A percentile compares a stretch with the other conserved stretches of the same genome.
phyloP scores from a whole-genome alignment of 352 stramenopile genomes.

The Phytophthora nicotianae region DNA sequence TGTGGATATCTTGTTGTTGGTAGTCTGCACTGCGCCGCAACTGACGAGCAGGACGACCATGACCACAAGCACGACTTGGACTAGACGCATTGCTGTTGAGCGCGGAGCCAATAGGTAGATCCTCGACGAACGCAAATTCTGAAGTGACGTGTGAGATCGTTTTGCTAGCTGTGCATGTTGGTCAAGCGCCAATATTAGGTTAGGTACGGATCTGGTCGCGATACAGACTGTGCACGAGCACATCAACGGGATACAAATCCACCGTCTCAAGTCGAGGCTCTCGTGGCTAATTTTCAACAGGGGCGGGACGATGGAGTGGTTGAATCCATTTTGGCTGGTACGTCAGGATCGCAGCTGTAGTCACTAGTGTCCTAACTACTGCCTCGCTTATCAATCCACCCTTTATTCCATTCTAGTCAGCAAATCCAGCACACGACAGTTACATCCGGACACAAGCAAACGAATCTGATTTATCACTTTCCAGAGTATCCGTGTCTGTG shows the following conservation, averaged over 20 bases:
- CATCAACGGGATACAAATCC: slow-evolving; percentile 1
- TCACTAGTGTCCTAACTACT: slow-evolving; percentile 4
- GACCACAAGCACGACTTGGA: slow-evolving; percentile 5
- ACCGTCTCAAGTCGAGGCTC: background rate
- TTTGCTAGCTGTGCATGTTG: slow-evolving; percentile 13
- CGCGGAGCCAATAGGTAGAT: background rate
- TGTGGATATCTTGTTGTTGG: background rate
- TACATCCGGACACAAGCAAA: background rate
- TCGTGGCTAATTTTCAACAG: too few species aligned
- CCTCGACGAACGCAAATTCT: slow-evolving; percentile 1
- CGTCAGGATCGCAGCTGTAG: slow-evolving; percentile 12
- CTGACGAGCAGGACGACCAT: background rate
- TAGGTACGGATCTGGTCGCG: slow-evolving; percentile 2
- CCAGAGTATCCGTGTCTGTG: background rate
- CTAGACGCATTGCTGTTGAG: slow-evolving; percentile 8
- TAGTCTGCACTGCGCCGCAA: background rate
- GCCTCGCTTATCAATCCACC: background rate
- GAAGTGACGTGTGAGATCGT: slow-evolving; percentile 4
- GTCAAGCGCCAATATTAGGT: slow-evolving; percentile 7
- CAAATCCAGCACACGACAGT: background rate
- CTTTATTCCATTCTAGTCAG: background rate
- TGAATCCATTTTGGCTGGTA: slow-evolving; percentile 9
- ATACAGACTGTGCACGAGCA: background rate
- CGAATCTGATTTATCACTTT: slow-evolving; percentile 23
- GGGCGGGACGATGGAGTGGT: too few species aligned